phyloP scores from a whole-genome alignment of 768 basidiomycete species.

The Guyanaporus albipodus region DNA sequence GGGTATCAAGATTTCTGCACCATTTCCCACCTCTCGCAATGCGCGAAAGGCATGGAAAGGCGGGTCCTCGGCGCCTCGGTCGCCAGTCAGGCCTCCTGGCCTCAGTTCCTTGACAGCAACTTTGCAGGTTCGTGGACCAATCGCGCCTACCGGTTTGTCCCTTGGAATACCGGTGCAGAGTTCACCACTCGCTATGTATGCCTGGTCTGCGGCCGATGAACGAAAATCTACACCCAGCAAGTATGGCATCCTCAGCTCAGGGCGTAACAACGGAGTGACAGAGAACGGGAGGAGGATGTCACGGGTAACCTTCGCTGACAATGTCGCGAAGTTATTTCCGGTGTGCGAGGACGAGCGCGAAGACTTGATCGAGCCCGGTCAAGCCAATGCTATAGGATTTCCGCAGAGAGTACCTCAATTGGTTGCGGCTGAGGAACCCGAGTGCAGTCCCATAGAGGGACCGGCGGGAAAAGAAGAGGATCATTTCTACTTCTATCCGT shows the following conservation, averaged over 20 bases:
- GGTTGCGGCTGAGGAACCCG: slow-evolving; percentile 2
- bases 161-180: slow-evolving; percentile 48
- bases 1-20: slow-evolving; percentile 39
- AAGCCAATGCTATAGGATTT: slow-evolving; percentile 19
- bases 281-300: slow-evolving; percentile 15
- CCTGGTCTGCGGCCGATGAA: slow-evolving; percentile 39
- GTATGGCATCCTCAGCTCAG: slow-evolving; percentile 17
- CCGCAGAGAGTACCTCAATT: slow-evolving; percentile 9
- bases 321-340: slow-evolving; percentile 25
- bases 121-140: slow-evolving; percentile 11
- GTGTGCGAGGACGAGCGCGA: slow-evolving; percentile 31
- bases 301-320: slow-evolving; percentile 17
- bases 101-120: slow-evolving; percentile 4
- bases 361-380: slow-evolving; percentile 30
- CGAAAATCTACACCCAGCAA: slow-evolving; percentile 19
- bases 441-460: neutral
- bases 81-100: slow-evolving; percentile 19
- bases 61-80: neutral
- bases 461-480: slow-evolving; percentile 20
- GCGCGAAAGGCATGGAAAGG: slow-evolving; percentile 18
- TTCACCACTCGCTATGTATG: slow-evolving; percentile 45
- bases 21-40: slow-evolving; percentile 12
- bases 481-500: slow-evolving; percentile 22
- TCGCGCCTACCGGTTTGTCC: slow-evolving; percentile 37
- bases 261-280: slow-evolving; percentile 11